Conservation (phyloP, 805 yeast species). For the Ogataea wickerhamii region DNA sequence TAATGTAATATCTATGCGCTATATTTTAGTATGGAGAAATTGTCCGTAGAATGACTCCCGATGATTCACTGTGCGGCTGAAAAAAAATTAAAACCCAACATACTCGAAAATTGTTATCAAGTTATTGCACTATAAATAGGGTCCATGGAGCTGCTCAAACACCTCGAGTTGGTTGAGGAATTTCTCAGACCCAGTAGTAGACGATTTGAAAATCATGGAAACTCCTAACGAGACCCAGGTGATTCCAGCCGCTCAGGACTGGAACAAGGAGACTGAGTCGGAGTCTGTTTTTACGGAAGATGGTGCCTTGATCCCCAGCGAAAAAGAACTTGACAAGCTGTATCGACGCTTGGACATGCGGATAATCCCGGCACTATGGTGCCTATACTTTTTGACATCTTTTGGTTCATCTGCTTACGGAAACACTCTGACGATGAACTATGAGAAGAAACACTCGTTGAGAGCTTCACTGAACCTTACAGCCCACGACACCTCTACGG, state of each 20-base stretch:
- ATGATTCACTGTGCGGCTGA: conserved; percentile 12
- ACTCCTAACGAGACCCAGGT: no score
- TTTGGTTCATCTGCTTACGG: conserved; percentile 79
- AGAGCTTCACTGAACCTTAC: conserved; percentile 47
- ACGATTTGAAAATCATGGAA: no score
- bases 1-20: no score
- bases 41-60: conserved; percentile 11
- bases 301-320: conserved; percentile 12
- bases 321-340: conserved; percentile 44
- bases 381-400: conserved; percentile 71
- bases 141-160: no score
- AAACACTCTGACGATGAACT: conserved; percentile 76
- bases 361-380: conserved; percentile 82
- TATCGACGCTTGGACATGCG: conserved; percentile 64
- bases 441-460: conserved; percentile 57
- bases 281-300: conserved; percentile 3
- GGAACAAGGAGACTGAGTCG: conserved; percentile 3
- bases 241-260: no score
- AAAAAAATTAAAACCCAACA: conserved; percentile 4
- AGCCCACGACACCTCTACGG: conserved; percentile 60
- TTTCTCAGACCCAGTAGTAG: no score
- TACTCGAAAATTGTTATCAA: no score
- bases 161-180: no score
- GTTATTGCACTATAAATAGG: no score
- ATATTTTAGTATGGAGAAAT: no score